phyloP scores from a whole-genome alignment of 345 rosid species.

The Brassica napus region Da-Ae NC_063445.1:54393501-54394000 shows the following conservation, averaged over 20 bases:
- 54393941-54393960: neutral
- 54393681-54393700: neutral
- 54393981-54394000: neutral
- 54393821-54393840: neutral
- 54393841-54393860: neutral
- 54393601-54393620: neutral
- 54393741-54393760: neutral
- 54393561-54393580: neutral
- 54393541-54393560: conserved; percentile 26
- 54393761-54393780: neutral
- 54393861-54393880: neutral
- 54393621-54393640: neutral
- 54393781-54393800: neutral
- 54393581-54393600: neutral
- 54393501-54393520: conserved; percentile 41
- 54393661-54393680: neutral
- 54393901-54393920: neutral
- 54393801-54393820: neutral
- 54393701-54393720: neutral
- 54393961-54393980: neutral
- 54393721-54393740: neutral
- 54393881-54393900: neutral
- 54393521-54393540: conserved; percentile 31
- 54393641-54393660: neutral
- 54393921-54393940: neutral